A percentile compares a stretch with the other conserved stretches of the same genome.
phyloP scores from a whole-genome alignment of 345 rosid genomes.

The Gossypium rotundifolium region DNA sequence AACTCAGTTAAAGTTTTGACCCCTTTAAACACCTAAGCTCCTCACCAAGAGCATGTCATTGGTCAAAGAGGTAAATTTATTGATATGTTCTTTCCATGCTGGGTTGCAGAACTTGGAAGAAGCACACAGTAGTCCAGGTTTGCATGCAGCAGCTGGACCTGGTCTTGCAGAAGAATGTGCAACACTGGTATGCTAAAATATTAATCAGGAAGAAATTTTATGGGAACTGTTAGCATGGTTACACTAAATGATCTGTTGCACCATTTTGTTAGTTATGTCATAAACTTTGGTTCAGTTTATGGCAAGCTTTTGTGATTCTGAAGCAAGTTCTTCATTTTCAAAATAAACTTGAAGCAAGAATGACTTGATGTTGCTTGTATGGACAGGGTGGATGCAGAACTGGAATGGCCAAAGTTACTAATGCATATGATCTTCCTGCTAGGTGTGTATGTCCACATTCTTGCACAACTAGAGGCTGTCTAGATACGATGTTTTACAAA shows the following conservation, averaged over 20 bases:
- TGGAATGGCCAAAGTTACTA: constrained; percentile 89
- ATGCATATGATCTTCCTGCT: constrained; percentile 91
- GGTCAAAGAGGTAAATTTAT: not conserved
- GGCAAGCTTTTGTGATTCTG: not conserved
- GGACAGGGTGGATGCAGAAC: constrained; percentile 90
- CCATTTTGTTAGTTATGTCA: not conserved
- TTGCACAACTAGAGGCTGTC: not conserved
- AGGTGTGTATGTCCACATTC: constrained; percentile 43
- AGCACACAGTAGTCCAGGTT: constrained; percentile 88
- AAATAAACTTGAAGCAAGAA: constrained; percentile 4
- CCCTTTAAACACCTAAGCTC: not conserved
- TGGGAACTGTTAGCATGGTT: not conserved
- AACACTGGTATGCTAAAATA: constrained; percentile 45
- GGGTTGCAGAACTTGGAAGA: constrained; percentile 77
- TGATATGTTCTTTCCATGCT: constrained; percentile 14
- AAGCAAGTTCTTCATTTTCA: constrained; percentile 7
- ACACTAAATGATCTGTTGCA: not conserved
- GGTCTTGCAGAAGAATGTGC: constrained; percentile 94
- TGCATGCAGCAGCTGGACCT: constrained; percentile 94
- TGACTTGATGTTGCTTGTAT: constrained; percentile 19
- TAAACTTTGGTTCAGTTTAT: not conserved
- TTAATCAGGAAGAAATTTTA: not conserved
- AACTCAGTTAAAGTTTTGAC: not conserved
- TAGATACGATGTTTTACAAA: not conserved
- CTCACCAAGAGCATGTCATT: not conserved